These are phyloP conservation scores for Blastocystis sp. DNA, from an alignment of 352 stramenopile species.

Conservation along the genomic window DNA sequence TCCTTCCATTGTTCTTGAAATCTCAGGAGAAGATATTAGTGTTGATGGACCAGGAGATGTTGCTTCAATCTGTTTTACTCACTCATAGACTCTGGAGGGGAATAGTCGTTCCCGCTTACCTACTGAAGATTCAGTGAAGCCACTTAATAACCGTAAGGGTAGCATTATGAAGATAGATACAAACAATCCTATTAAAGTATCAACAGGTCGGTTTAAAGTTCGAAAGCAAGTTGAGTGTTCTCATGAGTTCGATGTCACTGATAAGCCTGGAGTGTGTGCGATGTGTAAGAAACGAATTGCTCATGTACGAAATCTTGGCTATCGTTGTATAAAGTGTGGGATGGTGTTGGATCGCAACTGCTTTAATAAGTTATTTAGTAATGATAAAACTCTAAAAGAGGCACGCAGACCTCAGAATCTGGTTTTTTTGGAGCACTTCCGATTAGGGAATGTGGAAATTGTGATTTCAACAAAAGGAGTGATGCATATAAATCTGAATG, in stretches of 20 bases:
- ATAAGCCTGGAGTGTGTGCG: neutral
- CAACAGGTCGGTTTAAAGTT: neutral
- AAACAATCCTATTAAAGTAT: too few species aligned
- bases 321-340: constrained; percentile 17
- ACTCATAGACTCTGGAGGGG: too few species aligned
- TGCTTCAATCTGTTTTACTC: too few species aligned
- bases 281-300: constrained; percentile 22
- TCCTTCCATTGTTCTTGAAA: neutral
- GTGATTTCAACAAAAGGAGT: constrained; percentile 21
- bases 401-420: neutral
- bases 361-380: neutral
- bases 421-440: constrained; percentile 49
- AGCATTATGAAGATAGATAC: neutral
- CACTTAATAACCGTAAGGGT: neutral
- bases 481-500: constrained; percentile 6
- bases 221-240: neutral
- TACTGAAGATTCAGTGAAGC: neutral
- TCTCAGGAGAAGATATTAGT: neutral
- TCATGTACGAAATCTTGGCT: constrained; percentile 29
- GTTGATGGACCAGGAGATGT: neutral
- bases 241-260: constrained; percentile 32
- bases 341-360: constrained; percentile 25
- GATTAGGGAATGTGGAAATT: constrained; percentile 28
- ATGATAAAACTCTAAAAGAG: neutral
- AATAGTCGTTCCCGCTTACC: neutral